phyloP scores from a whole-genome alignment of 108 stramenopile genomes.

The Mayamaea pseudoterrestris region DNA sequence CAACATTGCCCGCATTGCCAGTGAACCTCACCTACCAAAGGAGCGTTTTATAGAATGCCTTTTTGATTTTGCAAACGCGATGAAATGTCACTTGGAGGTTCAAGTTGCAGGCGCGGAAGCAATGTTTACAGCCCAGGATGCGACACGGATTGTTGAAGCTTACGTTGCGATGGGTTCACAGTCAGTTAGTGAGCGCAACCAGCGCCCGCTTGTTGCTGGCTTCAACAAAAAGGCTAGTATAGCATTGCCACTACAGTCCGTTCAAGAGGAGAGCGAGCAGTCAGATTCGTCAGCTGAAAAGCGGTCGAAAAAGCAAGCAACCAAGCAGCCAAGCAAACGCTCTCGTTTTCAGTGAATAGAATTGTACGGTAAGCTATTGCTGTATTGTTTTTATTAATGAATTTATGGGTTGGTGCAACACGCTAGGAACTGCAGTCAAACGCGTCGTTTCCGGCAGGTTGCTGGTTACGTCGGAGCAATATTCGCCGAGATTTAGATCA shows the following conservation, averaged over 20 bases:
- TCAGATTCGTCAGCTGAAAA: conserved; percentile 11
- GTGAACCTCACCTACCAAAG: conserved; percentile 48
- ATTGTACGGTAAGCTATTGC: no score
- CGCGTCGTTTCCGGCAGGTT: no score
- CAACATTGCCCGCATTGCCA: conserved; percentile 28
- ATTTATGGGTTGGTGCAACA: no score
- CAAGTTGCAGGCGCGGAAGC: not conserved
- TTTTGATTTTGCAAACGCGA: conserved; percentile 39
- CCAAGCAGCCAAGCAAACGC: no score
- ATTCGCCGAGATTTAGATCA: no score
- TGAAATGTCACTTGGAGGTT: conserved; percentile 26
- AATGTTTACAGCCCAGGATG: conserved; percentile 3
- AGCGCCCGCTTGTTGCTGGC: not conserved
- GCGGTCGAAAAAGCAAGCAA: no score
- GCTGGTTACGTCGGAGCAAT: no score
- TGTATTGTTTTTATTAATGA: no score
- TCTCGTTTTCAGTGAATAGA: no score
- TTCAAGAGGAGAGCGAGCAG: conserved; percentile 26
- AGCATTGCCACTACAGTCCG: conserved; percentile 15
- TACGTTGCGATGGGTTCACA: not conserved
- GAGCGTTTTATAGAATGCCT: conserved; percentile 66
- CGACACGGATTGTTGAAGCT: not conserved
- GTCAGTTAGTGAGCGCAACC: not conserved
- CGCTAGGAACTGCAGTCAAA: no score
- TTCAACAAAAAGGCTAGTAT: not conserved